Conservation (phyloP, 2,329 filamentous ascomycete genomes). For the Alternaria sp. region DNA sequence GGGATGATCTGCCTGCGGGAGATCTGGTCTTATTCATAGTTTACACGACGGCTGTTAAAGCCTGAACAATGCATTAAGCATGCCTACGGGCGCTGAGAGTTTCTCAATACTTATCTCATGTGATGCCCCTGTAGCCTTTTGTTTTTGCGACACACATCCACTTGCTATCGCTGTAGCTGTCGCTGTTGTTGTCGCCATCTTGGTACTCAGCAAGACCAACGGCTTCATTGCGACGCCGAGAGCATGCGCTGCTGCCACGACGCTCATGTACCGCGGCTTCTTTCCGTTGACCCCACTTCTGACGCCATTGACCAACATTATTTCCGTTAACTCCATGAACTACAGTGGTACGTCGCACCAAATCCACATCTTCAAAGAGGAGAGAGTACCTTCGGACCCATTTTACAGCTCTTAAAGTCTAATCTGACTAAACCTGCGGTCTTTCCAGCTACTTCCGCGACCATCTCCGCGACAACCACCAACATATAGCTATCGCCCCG, state of each 20-base stretch:
- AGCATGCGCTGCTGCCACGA: background rate
- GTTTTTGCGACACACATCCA: background rate
- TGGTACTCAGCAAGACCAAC: background rate
- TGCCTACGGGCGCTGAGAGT: conserved; percentile 40
- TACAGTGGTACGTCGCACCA: background rate
- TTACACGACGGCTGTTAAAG: conserved; percentile 26
- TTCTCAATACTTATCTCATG: conserved; percentile 9
- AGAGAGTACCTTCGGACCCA: background rate
- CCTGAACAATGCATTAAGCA: conserved; percentile 38
- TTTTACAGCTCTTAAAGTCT: background rate
- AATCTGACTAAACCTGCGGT: background rate
- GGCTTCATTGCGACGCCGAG: background rate
- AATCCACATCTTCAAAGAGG: background rate
- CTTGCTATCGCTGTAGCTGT: too few relatives aligned
- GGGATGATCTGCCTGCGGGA: conserved; percentile 29
- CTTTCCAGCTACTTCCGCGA: conserved; percentile 1
- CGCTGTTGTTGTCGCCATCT: background rate
- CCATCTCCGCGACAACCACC: background rate
- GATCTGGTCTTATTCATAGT: conserved; percentile 38
- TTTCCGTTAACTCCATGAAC: conserved; percentile 26
- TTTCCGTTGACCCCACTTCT: conserved; percentile 17
- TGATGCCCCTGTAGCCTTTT: background rate
- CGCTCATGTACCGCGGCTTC: conserved; percentile 6
- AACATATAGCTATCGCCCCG: background rate
- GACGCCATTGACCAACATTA: conserved; percentile 13